Conservation (phyloP, 768 basidiomycete genomes). For the Boletus tomentosulus region DNA sequence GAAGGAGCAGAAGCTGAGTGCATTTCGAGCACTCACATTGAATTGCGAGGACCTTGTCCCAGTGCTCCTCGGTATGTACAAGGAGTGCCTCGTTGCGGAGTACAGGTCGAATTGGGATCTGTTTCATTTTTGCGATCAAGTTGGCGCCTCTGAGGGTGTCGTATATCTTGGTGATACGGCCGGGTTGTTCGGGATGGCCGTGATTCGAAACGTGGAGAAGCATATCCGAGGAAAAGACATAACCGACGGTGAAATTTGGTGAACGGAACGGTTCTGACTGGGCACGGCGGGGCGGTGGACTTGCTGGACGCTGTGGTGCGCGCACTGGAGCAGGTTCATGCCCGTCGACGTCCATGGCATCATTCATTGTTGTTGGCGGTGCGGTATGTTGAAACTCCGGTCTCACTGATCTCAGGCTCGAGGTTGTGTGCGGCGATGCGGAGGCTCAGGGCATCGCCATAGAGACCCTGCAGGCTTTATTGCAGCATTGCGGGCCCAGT, state of each 20-base stretch:
- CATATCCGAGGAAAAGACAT: slow-evolving; percentile 86
- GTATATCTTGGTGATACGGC: slow-evolving; percentile 76
- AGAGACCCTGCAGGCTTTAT: not conserved
- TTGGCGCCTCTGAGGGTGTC: slow-evolving; percentile 55
- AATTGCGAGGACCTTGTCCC: slow-evolving; percentile 84
- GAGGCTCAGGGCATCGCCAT: slow-evolving; percentile 8
- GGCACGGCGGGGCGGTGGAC: slow-evolving; percentile 22
- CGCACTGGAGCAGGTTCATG: not conserved
- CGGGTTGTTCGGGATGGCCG: slow-evolving; percentile 72
- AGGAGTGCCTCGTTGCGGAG: slow-evolving; percentile 76
- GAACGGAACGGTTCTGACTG: slow-evolving; percentile 31
- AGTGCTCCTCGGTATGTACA: slow-evolving; percentile 88
- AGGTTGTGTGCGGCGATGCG: slow-evolving; percentile 1
- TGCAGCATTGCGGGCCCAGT: not conserved
- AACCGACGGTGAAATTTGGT: slow-evolving; percentile 53
- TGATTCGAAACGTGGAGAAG: slow-evolving; percentile 69
- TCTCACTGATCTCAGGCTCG: slow-evolving; percentile 1
- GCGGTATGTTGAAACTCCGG: slow-evolving; percentile 20
- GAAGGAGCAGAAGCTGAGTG: not conserved
- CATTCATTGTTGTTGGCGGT: not conserved
- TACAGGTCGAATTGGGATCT: slow-evolving; percentile 71
- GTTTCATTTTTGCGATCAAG: slow-evolving; percentile 68
- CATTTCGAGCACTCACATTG: slow-evolving; percentile 54
- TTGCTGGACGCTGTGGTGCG: slow-evolving; percentile 15
- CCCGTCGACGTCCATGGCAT: slow-evolving; percentile 27